Evolutionary conservation across 2,329 filamentous ascomycete genomes (phyloP).

Genomic region (Sarocladiaceae sp.): DNA sequence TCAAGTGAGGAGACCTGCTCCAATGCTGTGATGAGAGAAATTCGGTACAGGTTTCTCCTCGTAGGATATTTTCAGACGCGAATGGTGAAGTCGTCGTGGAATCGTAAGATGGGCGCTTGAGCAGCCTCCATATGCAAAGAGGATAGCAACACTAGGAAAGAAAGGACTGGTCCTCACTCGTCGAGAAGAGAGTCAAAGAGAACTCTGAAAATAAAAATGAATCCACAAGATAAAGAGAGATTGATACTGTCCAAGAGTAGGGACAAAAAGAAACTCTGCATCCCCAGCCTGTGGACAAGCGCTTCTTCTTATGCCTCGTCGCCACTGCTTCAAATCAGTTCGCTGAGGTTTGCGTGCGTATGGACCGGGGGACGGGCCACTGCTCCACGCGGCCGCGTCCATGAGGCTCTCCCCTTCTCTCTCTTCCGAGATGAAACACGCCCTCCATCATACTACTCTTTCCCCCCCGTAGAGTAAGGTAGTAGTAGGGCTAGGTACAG

Average conservation of each 20-base stretch:
- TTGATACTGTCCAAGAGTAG: background rate
- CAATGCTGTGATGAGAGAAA: background rate
- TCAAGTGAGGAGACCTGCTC: slow-evolving; percentile 10
- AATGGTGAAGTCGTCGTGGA: too few relatives aligned
- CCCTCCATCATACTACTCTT: background rate
- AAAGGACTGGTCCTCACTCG: slow-evolving; percentile 6
- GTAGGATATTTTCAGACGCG: background rate
- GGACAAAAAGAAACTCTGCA: background rate
- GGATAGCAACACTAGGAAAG: slow-evolving; percentile 3
- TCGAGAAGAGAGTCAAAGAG: background rate
- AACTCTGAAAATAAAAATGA: background rate
- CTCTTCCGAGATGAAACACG: too few relatives aligned
- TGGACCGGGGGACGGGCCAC: background rate
- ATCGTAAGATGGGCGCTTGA: background rate
- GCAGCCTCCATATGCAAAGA: background rate
- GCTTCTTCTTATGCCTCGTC: slow-evolving; percentile 6
- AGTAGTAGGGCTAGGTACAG: background rate
- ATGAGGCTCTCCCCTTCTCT: slow-evolving; percentile 7
- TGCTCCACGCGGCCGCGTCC: slow-evolving; percentile 8
- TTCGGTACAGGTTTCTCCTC: background rate
- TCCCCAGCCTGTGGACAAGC: background rate
- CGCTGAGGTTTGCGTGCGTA: too few relatives aligned
- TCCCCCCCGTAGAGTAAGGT: background rate
- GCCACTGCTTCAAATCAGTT: slow-evolving; percentile 1
- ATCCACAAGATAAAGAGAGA: background rate